phyloP scores from a whole-genome alignment of 495 filamentous ascomycete genomes.

The Oidiodendron maius region DNA sequence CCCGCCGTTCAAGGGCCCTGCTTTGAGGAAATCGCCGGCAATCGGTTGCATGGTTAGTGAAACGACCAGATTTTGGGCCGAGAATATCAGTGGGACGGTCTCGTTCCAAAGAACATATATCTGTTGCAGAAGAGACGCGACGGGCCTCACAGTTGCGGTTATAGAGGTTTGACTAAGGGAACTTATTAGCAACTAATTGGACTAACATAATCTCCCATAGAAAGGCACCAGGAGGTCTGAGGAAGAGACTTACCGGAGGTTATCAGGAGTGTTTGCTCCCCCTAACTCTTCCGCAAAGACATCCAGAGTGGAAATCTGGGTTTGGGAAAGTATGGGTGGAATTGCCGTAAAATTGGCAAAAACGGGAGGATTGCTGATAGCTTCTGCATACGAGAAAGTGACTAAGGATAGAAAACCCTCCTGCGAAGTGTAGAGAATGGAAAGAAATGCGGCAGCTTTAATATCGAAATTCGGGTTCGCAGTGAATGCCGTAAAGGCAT shows the following conservation, averaged over 20 bases:
- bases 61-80: too few relatives aligned
- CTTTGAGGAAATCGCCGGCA: slow-evolving; percentile 31
- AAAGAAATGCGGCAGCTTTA: slow-evolving; percentile 23
- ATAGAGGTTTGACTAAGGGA: too few relatives aligned
- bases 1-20: slow-evolving; percentile 37
- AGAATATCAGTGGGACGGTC: too few relatives aligned
- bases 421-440: too few relatives aligned
- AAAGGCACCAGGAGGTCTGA: slow-evolving; percentile 31
- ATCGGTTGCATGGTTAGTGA: too few relatives aligned
- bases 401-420: too few relatives aligned
- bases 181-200: too few relatives aligned
- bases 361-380: slow-evolving; percentile 20
- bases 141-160: too few relatives aligned
- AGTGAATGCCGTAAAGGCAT: slow-evolving; percentile 2
- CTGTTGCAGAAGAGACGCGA: too few relatives aligned
- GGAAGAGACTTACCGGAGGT: slow-evolving; percentile 36
- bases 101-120: slow-evolving; percentile 35
- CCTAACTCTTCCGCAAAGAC: too few relatives aligned
- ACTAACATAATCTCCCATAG: slow-evolving; percentile 35
- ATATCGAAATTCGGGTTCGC: slow-evolving; percentile 19
- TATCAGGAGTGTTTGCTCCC: slow-evolving; percentile 28
- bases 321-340: too few relatives aligned
- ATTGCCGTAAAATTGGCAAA: slow-evolving; percentile 21
- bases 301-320: too few relatives aligned
- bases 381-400: background rate